phyloP scores from a whole-genome alignment of 148 eudicot genomes.

The Chenopodium quinoa region DNA sequence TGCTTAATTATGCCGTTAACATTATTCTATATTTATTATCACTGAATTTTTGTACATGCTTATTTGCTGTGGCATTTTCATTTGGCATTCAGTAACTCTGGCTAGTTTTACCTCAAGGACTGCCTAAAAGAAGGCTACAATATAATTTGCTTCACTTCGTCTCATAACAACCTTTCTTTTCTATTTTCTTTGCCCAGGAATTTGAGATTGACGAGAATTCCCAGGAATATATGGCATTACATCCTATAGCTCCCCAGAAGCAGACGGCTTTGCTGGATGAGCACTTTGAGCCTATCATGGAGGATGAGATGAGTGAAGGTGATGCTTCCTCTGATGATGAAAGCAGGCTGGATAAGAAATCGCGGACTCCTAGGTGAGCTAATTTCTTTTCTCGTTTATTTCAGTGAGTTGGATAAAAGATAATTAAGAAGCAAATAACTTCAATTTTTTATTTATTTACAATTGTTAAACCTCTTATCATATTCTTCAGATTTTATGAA shows the following conservation, averaged over 20 bases:
- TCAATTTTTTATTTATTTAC: neutral
- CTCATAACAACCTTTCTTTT: neutral
- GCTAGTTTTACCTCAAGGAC: neutral
- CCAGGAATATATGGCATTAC: slow-evolving; percentile 18
- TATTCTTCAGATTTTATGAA: slow-evolving; percentile 59
- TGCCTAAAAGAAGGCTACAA: neutral
- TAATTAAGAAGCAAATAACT: neutral
- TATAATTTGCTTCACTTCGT: neutral
- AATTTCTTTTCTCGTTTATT: neutral
- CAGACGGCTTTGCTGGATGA: slow-evolving; percentile 57
- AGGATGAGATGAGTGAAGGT: slow-evolving; percentile 40
- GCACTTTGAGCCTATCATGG: slow-evolving; percentile 69
- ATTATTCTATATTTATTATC: neutral
- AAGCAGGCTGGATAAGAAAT: slow-evolving; percentile 37
- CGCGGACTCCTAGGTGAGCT: slow-evolving; percentile 50
- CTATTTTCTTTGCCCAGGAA: slow-evolving; percentile 43
- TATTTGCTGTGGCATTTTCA: neutral
- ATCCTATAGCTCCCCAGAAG: slow-evolving; percentile 25
- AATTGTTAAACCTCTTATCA: neutral
- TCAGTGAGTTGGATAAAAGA: neutral
- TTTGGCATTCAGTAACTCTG: neutral
- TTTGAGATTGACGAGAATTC: slow-evolving; percentile 30
- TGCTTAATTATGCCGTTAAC: neutral
- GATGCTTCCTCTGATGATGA: slow-evolving; percentile 66
- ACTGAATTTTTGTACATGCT: neutral